phyloP scores from a whole-genome alignment of 768 basidiomycete genomes.

The Cystofilobasidium bisporidii region DNA sequence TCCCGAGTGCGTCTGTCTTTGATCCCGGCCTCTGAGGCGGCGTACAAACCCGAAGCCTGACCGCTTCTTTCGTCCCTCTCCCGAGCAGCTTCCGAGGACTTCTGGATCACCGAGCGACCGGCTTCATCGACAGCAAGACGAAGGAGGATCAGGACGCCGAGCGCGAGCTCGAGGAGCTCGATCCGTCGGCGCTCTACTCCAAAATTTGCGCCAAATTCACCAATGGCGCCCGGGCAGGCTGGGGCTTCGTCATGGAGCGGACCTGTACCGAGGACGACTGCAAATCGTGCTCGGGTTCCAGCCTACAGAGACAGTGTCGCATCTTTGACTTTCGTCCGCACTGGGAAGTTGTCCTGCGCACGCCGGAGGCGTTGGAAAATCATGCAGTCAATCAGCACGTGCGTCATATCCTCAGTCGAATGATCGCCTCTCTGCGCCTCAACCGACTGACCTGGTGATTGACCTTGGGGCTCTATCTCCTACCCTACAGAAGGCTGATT shows the following conservation, averaged over 20 bases:
- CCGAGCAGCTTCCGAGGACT: conserved; percentile 10
- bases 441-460: too few species aligned
- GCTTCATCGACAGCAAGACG: neutral
- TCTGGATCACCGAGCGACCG: conserved; percentile 25
- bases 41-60: neutral
- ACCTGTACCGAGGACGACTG: conserved; percentile 63
- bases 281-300: conserved; percentile 46
- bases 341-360: conserved; percentile 56
- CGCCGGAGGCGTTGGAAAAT: conserved; percentile 32
- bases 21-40: neutral
- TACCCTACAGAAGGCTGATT: conserved; percentile 46
- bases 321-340: conserved; percentile 72
- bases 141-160: neutral
- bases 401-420: too few species aligned
- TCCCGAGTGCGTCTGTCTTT: conserved; percentile 60
- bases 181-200: conserved; percentile 33
- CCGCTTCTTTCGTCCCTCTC: neutral
- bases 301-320: conserved; percentile 69
- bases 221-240: conserved; percentile 76
- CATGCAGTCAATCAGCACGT: conserved; percentile 29
- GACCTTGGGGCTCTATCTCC: too few species aligned
- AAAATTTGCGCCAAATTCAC: conserved; percentile 76
- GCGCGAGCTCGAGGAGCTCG: neutral
- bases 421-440: too few species aligned
- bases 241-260: conserved; percentile 61